Base-by-base conservation (phyloP, 2,329 filamentous ascomycete species). In the Knoxdaviesia proteae region DNA sequence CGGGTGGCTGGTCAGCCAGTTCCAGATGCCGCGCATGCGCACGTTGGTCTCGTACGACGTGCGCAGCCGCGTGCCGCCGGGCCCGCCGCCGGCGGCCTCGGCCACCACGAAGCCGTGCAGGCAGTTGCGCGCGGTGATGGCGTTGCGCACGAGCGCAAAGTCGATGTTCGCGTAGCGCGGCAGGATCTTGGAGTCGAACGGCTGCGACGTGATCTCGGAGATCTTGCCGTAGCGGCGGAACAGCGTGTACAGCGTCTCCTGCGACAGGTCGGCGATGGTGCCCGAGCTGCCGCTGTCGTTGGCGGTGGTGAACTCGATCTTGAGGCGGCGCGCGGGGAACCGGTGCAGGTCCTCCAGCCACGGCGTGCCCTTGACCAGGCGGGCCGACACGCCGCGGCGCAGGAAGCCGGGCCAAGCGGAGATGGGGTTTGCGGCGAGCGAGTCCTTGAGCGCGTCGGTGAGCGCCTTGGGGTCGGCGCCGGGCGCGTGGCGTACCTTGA, bases 271-370 rank as follows among this genome's bases (percentile, higher is more conserved):
- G 0, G 77, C 77, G 44, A 78, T 67, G 1, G 65, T 68, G n/a
- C 82, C 84, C 0, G 83, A 70, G 5, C 36, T 10, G 2, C 45
- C 45, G 4, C 39, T 40, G 34, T 42, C 36, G 31, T 70, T 69
- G 0, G 74, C 71, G 4, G 86, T 74, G 6, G 88, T 68, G 49
- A 94, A 96, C 54, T 96, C 88, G 29, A 94, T 76, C 50, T 75
- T 80, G 35, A 98, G 53, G 32, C 82, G 69, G 36, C 67, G 67
- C 45, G 77, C 84, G 0, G 90, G 90, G 41, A 86, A 77, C 6
- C 86, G 74, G 50, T 84, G 81, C 32, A 98, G 63, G 55, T 98
- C 90, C 54, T 96, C 90, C 3, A 96, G 70, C 90, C 90, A 98
- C 0, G 90, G 90, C 29, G 77, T 74, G 7, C 90, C 90, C 44